Evolutionary conservation across 352 stramenopile genomes (phyloP), one percentile per base, ranked within the genome.

Genomic region (Phytopythium litorale): DNA sequence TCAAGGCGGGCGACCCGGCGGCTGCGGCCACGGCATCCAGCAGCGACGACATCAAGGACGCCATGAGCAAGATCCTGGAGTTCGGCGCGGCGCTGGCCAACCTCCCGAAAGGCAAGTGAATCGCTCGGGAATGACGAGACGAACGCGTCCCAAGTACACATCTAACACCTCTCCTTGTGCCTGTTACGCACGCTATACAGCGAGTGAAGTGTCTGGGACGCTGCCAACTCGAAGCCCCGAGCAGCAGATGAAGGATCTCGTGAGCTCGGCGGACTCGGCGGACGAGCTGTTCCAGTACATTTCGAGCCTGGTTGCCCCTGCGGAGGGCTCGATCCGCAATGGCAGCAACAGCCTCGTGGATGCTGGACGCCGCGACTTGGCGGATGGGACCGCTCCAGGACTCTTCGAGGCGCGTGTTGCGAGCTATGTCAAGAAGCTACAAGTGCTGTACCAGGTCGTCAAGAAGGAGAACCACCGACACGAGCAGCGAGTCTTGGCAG

Each of bases 261-360:
- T 88, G 57, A 91, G 76, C 62, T 76, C 83, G 1, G 85, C 91
- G 21, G 87, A 96, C 63, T 88, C 84, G 21, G 68, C 87, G 48
- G 76, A 90, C 21, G 87, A 91, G 51, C 56, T 96, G 32, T 96
- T 96, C 63, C 78, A 87, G 43, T 84, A 92, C 65, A 88, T 96
- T 42, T 87, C 81, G 0, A 79, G 76, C 43, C 60, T 96, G 23
- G 77, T 84, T 23, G 68, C 72, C 11, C 60, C 30, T 2, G 30
- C 54, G 5, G 42, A 25, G 23, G 28, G 23, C 21, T 33, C 37
- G 21, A 12, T 37, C 4, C 32, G 53, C 63, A 8, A 35, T 58
- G n/a, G 63, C 75, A 32, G 16, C 40, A 12, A 52, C 28, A 32
- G 25, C 19, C 51, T 23, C 23, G 50, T 25, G 13, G 45, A 40